Evolutionary conservation across 2,329 filamentous ascomycete genomes (phyloP), one percentile per base, ranked within the genome.

Genomic region (Sporothrix phasma): DNA sequence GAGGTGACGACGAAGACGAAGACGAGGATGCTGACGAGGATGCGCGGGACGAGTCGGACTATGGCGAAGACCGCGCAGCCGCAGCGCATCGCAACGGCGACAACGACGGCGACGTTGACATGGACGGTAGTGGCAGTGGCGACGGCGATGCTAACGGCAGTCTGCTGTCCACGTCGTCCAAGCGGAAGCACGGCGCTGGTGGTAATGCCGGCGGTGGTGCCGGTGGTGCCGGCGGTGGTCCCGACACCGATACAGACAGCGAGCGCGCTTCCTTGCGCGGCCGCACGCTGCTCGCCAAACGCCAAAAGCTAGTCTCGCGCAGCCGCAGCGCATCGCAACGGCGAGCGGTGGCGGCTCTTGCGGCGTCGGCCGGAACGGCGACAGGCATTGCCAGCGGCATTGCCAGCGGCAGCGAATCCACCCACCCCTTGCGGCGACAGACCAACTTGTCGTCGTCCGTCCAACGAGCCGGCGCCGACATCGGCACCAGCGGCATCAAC

Each of bases 1-100:
- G 76, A 78, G 5, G 80, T 29, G 80, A 76, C 2, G 81, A 81
- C 0, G 79, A 79, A 49, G 80, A 79, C 13, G 78, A 77, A 1
- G 78, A 75, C 0, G 73, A 72, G 0, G 72, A 71, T 2, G 70
- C 70, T 1, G 75, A 74, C 15, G 72, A 69, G 5, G 74, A 76
- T 24, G 71, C 69, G 26, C 71, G 73, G 3, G 71, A 67, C 3
- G 73, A 72, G 1, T 73, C 46, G 3, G 78, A 77, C 47, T 79
- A 78, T 15, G 78, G 76, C 3, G 77, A 74, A 0, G n/a, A 34
- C n/a, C 34, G 15, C 3, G 78, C 3, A 77, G 74, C 0, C 5
- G n/a, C 8, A 19, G 13, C 19, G 43, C n/a, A 46, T 2, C 5
- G 19, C 41, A 7, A 37, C 29, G n/a, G 31, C 10, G 29, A 74